Evolutionary conservation across 768 basidiomycete genomes (phyloP), one percentile per base, ranked within the genome.

Genomic region (Hygrophoropsis aurantiaca): DNA sequence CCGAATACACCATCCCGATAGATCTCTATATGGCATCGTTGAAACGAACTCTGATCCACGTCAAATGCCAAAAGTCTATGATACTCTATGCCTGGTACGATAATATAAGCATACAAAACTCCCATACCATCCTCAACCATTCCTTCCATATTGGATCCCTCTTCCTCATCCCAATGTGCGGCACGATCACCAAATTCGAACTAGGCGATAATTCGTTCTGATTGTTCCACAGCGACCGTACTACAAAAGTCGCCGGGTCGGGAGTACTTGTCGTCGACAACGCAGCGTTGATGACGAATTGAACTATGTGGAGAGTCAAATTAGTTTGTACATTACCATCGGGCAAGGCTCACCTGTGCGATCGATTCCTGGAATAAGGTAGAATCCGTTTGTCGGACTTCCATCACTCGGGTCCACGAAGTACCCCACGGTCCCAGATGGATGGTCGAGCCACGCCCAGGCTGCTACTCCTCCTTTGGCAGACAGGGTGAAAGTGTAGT

Each of bases 371-470:
- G 81, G 81, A 21, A 81, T 52, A 15, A 82, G 71, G 59, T 74
- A 79, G 58, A 79, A 81, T 2, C 76, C 80, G 45, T 82, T 81
- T 11, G 66, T 61, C 0, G 77, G 75, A 4, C 62, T 19, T 0
- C 68, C 69, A 0, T 73, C 79, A 5, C 48, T 42, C 18, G 55
- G 59, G 49, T 81, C 78, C 30, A 74, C 60, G 56, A 82, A 82
- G 35, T 73, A 62, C 8, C 80, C 81, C 1, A 81, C 64, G 0
- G 78, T 81, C 15, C 77, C 77, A 0, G 67, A 62, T 0, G 80
- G 80, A 58, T 82, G 80, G 44, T 82, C 81, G 1, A 83, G 64
- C 80, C 80, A 82, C 4, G 80, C 75, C 75, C 78, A 82, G 0
- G 74, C 65, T 1, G 74, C 79, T 3, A 82, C 80, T 0, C 80